Evolutionary conservation across 257 asterid species (phyloP), one percentile per base, ranked within the genome.

Genomic region (Voacanga thouarsii): DNA sequence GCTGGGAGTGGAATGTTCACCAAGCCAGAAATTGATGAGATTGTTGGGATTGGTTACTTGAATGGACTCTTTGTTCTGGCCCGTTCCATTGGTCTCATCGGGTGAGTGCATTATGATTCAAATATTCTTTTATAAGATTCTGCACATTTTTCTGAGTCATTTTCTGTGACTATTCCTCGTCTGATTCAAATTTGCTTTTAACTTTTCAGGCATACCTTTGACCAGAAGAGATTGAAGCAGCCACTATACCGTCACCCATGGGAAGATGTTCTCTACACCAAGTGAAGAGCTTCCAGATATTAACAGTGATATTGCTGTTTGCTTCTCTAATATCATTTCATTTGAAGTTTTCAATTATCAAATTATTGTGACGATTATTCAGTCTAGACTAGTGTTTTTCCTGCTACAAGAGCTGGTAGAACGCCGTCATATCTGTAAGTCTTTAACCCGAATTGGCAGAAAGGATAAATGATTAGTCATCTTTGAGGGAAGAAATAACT

Each of bases 1-100:
- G 97, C 99, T 10, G 99, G 99, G 12, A 96, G 99, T 79, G 99
- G 99, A 82, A 89, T 96, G 98, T 96, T 96, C 92, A 87, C 94
- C 79, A 93, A 93, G 83, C 95, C 83, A 82, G 99, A 96, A 85
- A 93, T 96, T 45, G 97, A 93, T 57, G 99, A 96, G 88, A 90
- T 96, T 76, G 91, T 96, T 56, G 96, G 78, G 79, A 96, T 96
- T 41, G 99, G 99, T 81, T 96, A 93, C 88, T 89, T 96, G 72
- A 96, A 96, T 24, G 98, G 99, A 71, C 98, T 96, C 82, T 96
- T 96, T 67, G 99, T 96, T 76, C 89, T 96, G 49, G 99, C 99
- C 44, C 99, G 99, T 83, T 92, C 99, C 83, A 90, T 96, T 85
- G 99, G 99, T 88, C 97, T 96, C 86, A 96, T 96, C 64, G 99